Conservation (phyloP, 2,329 filamentous ascomycete species). For the Sporothrix mexicana region DNA sequence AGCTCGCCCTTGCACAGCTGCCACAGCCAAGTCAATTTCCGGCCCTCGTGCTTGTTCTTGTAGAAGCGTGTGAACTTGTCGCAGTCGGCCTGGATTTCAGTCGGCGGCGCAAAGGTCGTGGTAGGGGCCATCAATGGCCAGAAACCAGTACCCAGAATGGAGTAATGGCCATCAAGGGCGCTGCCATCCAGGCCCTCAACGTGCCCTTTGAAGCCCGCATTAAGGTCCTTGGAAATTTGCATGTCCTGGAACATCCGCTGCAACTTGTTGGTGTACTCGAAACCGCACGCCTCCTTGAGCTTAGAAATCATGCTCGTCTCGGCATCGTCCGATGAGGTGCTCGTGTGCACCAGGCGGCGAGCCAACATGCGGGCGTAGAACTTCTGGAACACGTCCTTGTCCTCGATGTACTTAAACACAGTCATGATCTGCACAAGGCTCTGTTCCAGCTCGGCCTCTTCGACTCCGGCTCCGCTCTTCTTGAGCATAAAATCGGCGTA, state of each 20-base stretch:
- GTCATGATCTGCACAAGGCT: slow-evolving; percentile 95
- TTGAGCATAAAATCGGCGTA: slow-evolving; percentile 92
- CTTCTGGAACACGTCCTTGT: slow-evolving; percentile 99
- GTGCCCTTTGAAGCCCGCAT: slow-evolving; percentile 84
- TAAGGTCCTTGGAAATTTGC: slow-evolving; percentile 97
- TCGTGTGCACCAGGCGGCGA: slow-evolving; percentile 91
- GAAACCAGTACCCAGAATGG: slow-evolving; percentile 93
- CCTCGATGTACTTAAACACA: slow-evolving; percentile 99
- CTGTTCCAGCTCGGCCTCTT: slow-evolving; percentile 91
- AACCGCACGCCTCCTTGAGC: slow-evolving; percentile 96
- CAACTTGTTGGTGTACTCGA: slow-evolving; percentile 99
- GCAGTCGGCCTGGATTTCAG: slow-evolving; percentile 83
- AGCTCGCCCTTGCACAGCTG: slow-evolving; percentile 97
- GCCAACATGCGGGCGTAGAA: slow-evolving; percentile 98
- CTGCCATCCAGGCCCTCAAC: slow-evolving; percentile 69
- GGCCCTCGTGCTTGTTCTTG: slow-evolving; percentile 93
- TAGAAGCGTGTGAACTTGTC: slow-evolving; percentile 92
- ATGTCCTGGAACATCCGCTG: slow-evolving; percentile 99
- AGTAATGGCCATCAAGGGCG: slow-evolving; percentile 84
- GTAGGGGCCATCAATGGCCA: slow-evolving; percentile 90
- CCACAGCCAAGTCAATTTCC: slow-evolving; percentile 98
- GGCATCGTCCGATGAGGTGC: slow-evolving; percentile 93
- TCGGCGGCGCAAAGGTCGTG: slow-evolving; percentile 86
- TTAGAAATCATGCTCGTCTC: slow-evolving; percentile 99
- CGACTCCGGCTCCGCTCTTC: slow-evolving; percentile 89